These are phyloP conservation scores for Erysimum cheiranthoides DNA, from an alignment of 345 rosid genomes.

Conservation along the genomic window DNA sequence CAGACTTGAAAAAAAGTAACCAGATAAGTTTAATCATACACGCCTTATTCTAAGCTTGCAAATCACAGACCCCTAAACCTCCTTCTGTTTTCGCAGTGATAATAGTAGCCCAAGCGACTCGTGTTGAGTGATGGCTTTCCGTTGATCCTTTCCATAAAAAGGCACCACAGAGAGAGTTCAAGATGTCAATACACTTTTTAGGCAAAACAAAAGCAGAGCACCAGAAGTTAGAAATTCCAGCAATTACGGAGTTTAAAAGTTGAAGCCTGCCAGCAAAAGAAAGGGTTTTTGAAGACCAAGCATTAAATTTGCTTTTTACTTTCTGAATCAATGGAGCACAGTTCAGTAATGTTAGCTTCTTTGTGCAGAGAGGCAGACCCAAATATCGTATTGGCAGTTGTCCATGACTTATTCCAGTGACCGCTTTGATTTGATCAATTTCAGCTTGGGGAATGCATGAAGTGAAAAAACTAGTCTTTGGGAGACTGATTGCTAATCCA, in stretches of 20 bases:
- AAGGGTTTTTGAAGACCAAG: background rate
- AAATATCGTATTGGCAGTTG: too few species aligned
- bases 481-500: background rate
- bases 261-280: background rate
- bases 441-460: accelerated
- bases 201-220: background rate
- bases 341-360: accelerated
- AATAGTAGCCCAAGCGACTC: background rate
- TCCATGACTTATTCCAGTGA: background rate
- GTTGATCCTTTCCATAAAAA: background rate
- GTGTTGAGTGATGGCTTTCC: background rate
- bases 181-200: background rate
- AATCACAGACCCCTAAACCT: background rate
- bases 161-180: background rate
- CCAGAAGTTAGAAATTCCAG: background rate
- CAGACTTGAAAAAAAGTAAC: background rate
- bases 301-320: background rate
- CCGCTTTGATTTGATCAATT: background rate
- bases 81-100: background rate
- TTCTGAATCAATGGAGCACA: background rate
- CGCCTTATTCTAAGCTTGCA: background rate
- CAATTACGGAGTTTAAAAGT: background rate
- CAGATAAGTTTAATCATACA: background rate
- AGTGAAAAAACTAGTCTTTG: background rate
- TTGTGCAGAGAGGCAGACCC: too few species aligned